Conservation (phyloP, 1,284 basidiomycete genomes). For the Irpex sp. region DNA sequence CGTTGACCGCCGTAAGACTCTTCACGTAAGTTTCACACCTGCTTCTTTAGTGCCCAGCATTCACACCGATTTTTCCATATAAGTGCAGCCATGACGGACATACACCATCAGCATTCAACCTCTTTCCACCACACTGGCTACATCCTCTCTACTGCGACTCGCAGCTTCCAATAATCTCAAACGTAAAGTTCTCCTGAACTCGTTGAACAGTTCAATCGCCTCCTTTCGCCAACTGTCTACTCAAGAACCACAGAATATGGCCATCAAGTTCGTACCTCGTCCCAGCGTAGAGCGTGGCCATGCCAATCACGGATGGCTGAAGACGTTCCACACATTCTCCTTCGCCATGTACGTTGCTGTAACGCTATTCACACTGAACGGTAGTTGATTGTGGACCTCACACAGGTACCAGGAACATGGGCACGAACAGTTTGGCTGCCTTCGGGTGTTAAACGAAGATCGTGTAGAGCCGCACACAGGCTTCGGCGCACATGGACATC, state of each 20-base stretch:
- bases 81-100: not conserved
- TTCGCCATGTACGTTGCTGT: conserved; percentile 64
- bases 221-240: not conserved
- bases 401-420: conserved; percentile 58
- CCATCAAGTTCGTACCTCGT: conserved; percentile 49
- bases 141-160: not conserved
- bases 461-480: conserved; percentile 76
- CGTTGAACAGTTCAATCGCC: not conserved
- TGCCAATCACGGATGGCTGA: conserved; percentile 88
- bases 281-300: conserved; percentile 69
- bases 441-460: conserved; percentile 89
- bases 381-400: not conserved
- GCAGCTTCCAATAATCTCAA: conserved; percentile 1
- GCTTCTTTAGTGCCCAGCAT: not conserved
- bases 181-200: not conserved
- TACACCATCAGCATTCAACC: not conserved
- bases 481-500: conserved; percentile 85
- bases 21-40: not conserved
- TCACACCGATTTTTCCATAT: not conserved
- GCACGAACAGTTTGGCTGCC: conserved; percentile 56
- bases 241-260: conserved; percentile 1
- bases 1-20: not conserved
- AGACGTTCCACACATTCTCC: conserved; percentile 86
- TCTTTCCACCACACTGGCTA: not conserved
- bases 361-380: not conserved